Evolutionary conservation across 139 green algal species (phyloP).

Genomic region (Chara braunii): DNA sequence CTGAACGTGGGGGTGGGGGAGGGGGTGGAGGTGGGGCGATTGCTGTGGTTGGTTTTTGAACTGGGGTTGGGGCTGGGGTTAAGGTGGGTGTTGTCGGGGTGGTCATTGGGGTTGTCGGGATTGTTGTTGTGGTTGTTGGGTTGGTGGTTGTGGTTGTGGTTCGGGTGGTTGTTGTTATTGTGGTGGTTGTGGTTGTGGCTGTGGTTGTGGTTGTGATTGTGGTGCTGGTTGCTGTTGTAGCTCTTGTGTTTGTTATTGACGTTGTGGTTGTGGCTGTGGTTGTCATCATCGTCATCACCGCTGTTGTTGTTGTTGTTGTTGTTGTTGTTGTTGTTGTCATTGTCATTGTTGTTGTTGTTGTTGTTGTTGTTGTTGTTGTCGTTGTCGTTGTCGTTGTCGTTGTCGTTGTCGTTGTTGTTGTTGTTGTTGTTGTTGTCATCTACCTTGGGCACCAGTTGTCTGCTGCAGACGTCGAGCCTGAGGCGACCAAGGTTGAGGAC

Average conservation of each 20-base stretch:
- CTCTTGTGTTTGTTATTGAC: background rate
- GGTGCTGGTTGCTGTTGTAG: background rate
- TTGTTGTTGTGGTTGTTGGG: background rate
- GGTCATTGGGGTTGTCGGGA: too few species aligned
- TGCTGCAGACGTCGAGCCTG: too few species aligned
- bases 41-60: too few species aligned
- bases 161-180: background rate
- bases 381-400: slow-evolving; percentile 9
- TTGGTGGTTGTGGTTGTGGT: slow-evolving; percentile 2
- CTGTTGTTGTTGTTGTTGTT: slow-evolving; percentile 1
- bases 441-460: too few species aligned
- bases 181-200: slow-evolving; percentile 2
- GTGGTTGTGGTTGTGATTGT: background rate
- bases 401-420: slow-evolving; percentile 4
- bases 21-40: too few species aligned
- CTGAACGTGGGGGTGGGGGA: too few species aligned
- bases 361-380: slow-evolving; percentile 4
- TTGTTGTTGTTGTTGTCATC: slow-evolving; percentile 5
- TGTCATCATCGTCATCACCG: slow-evolving; percentile 4
- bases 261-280: slow-evolving; percentile 4
- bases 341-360: slow-evolving; percentile 4
- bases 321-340: slow-evolving; percentile 5
- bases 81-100: too few species aligned
- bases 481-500: too few species aligned
- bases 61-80: too few species aligned